Conservation (phyloP, 2,329 filamentous ascomycete species). For the Cryphonectria radicalis region DNA sequence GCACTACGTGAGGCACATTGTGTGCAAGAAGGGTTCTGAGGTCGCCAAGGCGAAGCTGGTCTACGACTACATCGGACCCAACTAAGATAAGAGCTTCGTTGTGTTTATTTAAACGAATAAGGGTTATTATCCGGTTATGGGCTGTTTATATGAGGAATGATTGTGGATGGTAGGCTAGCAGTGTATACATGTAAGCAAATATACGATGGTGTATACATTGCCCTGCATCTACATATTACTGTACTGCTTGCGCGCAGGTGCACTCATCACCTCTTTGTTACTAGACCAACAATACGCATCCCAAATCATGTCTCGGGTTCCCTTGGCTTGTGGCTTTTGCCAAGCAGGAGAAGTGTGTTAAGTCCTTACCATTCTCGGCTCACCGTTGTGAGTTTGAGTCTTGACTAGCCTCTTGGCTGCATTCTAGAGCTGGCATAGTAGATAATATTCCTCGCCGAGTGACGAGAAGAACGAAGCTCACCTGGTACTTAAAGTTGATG, state of each 20-base stretch:
- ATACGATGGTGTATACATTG: neutral
- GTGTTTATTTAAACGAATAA: neutral
- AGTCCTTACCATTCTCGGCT: neutral
- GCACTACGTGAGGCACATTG: conserved; percentile 25
- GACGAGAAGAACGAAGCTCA: neutral
- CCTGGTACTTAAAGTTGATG: neutral
- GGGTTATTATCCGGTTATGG: neutral
- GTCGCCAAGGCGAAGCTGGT: conserved; percentile 24
- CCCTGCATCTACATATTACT: too few species aligned
- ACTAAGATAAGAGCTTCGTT: neutral
- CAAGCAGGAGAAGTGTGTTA: neutral
- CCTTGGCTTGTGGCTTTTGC: neutral
- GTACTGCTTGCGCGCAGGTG: neutral
- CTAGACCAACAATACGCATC: neutral
- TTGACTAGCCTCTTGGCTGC: conserved; percentile 8
- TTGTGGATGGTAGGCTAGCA: neutral
- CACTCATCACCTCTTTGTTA: neutral
- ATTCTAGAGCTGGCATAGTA: neutral
- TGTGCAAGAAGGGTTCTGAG: conserved; percentile 24
- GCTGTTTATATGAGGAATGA: neutral
- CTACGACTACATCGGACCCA: conserved; percentile 27
- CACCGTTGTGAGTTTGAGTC: neutral
- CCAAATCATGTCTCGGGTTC: neutral
- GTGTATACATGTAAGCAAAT: neutral
- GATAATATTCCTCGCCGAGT: neutral